Conservation (phyloP, 371 early-diverging fungal species). For the Conidiobolus incongruus region DNA sequence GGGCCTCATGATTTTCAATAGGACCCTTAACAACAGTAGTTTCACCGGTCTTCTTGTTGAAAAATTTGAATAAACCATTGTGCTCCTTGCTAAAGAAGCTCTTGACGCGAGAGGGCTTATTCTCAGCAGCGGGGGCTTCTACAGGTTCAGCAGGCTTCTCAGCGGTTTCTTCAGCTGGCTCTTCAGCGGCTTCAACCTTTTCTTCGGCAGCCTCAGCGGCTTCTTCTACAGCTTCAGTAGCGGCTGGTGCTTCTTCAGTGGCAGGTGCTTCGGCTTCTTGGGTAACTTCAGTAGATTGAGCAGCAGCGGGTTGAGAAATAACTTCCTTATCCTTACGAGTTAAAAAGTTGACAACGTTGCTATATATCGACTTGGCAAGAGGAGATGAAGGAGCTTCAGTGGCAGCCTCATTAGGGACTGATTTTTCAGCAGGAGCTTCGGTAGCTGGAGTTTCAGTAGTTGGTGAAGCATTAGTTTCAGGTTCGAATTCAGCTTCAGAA, state of each 20-base stretch:
- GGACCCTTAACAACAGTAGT: not conserved
- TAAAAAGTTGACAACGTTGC: too few species aligned
- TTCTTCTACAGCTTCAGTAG: not conserved
- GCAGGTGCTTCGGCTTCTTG: not conserved
- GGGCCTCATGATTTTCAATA: not conserved
- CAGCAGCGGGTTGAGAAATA: not conserved
- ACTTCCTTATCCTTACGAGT: not conserved
- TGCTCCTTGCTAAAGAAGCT: not conserved
- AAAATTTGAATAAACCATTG: not conserved
- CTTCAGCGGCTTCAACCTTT: not conserved
- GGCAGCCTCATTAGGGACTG: not conserved
- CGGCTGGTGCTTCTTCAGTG: not conserved
- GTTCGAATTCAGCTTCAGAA: constrained; percentile 4
- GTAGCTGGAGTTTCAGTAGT: not conserved
- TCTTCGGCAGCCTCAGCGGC: not conserved
- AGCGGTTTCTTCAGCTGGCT: not conserved
- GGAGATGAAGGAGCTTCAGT: not conserved
- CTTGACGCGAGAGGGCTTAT: too few species aligned
- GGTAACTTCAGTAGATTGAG: too few species aligned
- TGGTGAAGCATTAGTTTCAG: not conserved
- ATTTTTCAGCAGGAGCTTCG: not conserved
- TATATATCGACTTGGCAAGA: not conserved
- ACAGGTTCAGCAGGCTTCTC: not conserved
- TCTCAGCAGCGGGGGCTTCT: not conserved
- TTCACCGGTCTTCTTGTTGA: not conserved